Evolutionary conservation across 306 rosid species (phyloP), one percentile per base, ranked within the genome.

Genomic region (Acmispon strigosus): DNA sequence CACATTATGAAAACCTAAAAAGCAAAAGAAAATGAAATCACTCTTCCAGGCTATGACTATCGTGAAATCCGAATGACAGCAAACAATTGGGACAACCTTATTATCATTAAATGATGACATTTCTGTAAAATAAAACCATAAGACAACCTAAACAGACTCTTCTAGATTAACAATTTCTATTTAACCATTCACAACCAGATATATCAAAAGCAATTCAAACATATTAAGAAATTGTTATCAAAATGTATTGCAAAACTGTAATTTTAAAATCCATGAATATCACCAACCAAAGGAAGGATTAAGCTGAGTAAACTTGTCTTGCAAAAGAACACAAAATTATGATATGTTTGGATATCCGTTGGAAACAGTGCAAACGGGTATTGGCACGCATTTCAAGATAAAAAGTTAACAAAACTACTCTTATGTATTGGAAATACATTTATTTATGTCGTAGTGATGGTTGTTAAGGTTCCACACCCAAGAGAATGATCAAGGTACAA

Each of bases 401-500:
- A 22, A 22, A 22, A 22, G 24, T 22, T 1, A 22, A 22, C 2
- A 22, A 1, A 22, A 22, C 1, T 22, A 1, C 2, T 22, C 24
- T 22, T 22, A 22, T 22, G 24, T 1, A 22, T 22, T 22, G 24
- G 24, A 22, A 22, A 1, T 1, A 22, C 1, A 3, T 2, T 45
- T 75, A 45, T 5, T 75, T 45, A 56, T 66, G 47, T 57, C 20
- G 62, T 20, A 57, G 24, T 15, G 41, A 18, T 61, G 64, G 16
- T 15, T 44, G 62, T 45, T 55, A 34, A 51, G 39, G 72, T 36
- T 62, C 47, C 32, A 65, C 22, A 19, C n/a, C 61, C 50, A 0
- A 43, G 45, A 54, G 10, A 48, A 36, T 70, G 61, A n/a, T 42
- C 51, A 76, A 58, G 70, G 39, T 57, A 58, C 34, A 42, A 64